A percentile compares a stretch with the other conserved stretches of the same genome.
Evolutionary conservation across 495 filamentous ascomycete genomes (phyloP).

Genomic region (Hypoxylon fuscum): DNA sequence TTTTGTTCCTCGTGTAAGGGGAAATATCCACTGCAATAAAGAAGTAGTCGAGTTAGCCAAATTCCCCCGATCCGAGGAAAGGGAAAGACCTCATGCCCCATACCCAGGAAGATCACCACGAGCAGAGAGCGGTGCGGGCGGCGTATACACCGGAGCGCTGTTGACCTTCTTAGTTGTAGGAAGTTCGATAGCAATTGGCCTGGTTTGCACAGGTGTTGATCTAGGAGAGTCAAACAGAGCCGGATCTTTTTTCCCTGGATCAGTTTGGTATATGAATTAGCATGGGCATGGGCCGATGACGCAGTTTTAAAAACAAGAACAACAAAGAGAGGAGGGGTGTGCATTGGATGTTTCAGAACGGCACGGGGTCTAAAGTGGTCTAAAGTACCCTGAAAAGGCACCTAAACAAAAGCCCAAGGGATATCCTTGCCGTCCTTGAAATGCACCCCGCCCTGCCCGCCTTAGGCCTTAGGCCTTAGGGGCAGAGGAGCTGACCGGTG

Average conservation of each 20-base stretch:
- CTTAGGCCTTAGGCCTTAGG: slow-evolving; percentile 10
- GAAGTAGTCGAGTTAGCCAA: too few relatives aligned
- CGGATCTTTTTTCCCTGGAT: slow-evolving; percentile 39
- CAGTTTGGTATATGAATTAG: slow-evolving; percentile 40
- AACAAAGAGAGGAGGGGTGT: slow-evolving; percentile 18
- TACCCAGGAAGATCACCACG: slow-evolving; percentile 62
- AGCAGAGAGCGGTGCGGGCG: slow-evolving; percentile 55
- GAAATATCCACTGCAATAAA: slow-evolving; percentile 56
- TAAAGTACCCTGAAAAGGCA: neutral
- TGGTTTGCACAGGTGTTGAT: slow-evolving; percentile 41
- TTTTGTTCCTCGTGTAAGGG: slow-evolving; percentile 58
- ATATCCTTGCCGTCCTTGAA: slow-evolving; percentile 22
- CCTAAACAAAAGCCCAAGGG: slow-evolving; percentile 27
- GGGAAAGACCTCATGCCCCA: slow-evolving; percentile 36
- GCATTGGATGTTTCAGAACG: slow-evolving; percentile 24
- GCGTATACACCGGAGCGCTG: slow-evolving; percentile 50
- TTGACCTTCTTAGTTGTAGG: slow-evolving; percentile 45
- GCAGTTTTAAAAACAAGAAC: slow-evolving; percentile 20
- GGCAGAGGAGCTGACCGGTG: slow-evolving; percentile 20
- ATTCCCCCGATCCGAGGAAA: too few relatives aligned
- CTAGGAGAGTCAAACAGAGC: slow-evolving; percentile 33
- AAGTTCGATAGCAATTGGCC: slow-evolving; percentile 58
- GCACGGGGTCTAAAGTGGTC: slow-evolving; percentile 12
- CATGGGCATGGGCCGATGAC: slow-evolving; percentile 32
- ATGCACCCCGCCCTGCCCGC: slow-evolving; percentile 34